phyloP scores from a whole-genome alignment of 331 rosid genomes.

The Acacia concinna region DNA sequence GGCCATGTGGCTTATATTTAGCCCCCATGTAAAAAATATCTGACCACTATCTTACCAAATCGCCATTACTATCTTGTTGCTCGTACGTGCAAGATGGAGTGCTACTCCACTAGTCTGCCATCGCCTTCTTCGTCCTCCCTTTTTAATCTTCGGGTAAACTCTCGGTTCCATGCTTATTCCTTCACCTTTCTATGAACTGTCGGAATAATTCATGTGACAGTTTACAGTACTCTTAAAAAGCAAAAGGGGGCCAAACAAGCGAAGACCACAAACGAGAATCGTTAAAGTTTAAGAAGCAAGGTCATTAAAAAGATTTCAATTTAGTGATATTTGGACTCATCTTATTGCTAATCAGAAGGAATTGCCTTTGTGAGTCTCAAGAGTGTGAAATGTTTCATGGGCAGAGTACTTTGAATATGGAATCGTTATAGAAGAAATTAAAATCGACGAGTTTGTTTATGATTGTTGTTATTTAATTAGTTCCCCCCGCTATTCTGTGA shows the following conservation, averaged over 20 bases:
- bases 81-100: constrained; percentile 46
- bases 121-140: constrained; percentile 40
- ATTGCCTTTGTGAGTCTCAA: not conserved
- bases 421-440: not conserved
- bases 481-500: not conserved
- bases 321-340: not conserved
- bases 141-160: constrained; percentile 55
- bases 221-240: not conserved
- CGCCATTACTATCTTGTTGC: not conserved
- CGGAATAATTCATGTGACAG: not conserved
- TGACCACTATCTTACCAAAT: not conserved
- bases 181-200: no score
- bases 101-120: constrained; percentile 38
- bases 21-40: constrained; percentile 38
- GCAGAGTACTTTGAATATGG: not conserved
- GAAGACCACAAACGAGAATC: not conserved
- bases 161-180: not conserved
- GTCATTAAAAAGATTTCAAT: not conserved
- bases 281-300: not conserved
- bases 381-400: not conserved
- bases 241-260: not conserved
- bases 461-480: not conserved
- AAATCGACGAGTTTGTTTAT: not conserved
- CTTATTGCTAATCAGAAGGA: not conserved
- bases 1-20: constrained; percentile 54